Percentiles rank a stretch among this genome's conserved stretches.
These are phyloP conservation scores for Forsythia viridissima DNA, from an alignment of 257 asterid genomes.

Conservation along the genomic window DNA sequence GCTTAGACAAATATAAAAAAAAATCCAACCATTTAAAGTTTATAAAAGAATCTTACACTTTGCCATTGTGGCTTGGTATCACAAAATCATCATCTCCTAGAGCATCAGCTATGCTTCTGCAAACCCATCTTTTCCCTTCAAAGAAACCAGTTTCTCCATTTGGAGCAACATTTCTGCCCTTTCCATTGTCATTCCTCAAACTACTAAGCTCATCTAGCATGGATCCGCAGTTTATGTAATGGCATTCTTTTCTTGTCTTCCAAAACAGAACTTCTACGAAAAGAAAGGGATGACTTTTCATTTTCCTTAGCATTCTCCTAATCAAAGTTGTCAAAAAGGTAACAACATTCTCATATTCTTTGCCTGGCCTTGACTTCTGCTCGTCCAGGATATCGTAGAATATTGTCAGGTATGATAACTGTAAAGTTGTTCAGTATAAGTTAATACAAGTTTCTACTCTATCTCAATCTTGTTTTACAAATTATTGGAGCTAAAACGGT, in stretches of 20 bases:
- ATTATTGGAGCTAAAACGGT: constrained; percentile 16
- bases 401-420: constrained; percentile 76
- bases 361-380: constrained; percentile 81
- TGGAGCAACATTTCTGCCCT: constrained; percentile 32
- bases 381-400: constrained; percentile 87
- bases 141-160: constrained; percentile 49
- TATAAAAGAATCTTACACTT: constrained; percentile 39
- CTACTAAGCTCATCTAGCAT: constrained; percentile 66
- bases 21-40: constrained; percentile 14
- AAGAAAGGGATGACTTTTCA: constrained; percentile 88
- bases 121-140: constrained; percentile 56
- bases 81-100: constrained; percentile 88
- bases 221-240: constrained; percentile 71
- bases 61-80: constrained; percentile 29
- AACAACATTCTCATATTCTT: constrained; percentile 74
- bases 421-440: constrained; percentile 39
- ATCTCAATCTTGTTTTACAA: constrained; percentile 9
- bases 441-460: constrained; percentile 18
- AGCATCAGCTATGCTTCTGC: constrained; percentile 91
- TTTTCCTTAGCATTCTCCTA: constrained; percentile 82
- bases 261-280: constrained; percentile 76
- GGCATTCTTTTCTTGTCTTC: constrained; percentile 85
- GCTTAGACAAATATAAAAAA: background rate
- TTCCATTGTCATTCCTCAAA: constrained; percentile 39
- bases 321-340: constrained; percentile 66